These are phyloP conservation scores for Rhododendron simsii DNA, from an alignment of 148 eudicot genomes.

Conservation along the genomic window DNA sequence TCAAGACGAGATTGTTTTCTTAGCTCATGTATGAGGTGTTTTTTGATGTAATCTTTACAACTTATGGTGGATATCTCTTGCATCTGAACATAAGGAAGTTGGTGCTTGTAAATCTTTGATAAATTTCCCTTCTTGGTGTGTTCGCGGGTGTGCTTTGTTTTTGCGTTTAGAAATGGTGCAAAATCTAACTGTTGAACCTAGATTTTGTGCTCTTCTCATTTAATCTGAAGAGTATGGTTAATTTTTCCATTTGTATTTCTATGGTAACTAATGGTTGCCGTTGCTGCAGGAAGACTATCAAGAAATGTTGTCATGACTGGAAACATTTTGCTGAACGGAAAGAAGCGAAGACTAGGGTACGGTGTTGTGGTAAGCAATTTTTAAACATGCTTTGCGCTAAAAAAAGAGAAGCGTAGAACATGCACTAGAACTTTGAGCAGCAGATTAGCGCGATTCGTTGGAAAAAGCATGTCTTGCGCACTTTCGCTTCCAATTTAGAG, in stretches of 20 bases:
- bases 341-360: constrained; percentile 54
- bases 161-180: not conserved
- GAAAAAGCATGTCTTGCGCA: not conserved
- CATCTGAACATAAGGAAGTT: no score
- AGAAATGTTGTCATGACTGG: constrained; percentile 79
- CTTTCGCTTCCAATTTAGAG: not conserved
- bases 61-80: no score
- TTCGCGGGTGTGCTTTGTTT: not conserved
- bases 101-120: not conserved
- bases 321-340: constrained; percentile 64
- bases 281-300: constrained; percentile 69
- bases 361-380: constrained; percentile 60
- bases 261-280: not conserved
- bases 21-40: no score
- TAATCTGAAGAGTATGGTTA: not conserved
- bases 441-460: not conserved
- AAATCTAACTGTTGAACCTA: not conserved
- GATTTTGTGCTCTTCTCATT: not conserved
- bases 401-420: not conserved
- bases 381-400: not conserved
- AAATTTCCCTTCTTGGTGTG: not conserved
- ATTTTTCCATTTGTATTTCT: not conserved
- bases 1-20: not conserved
- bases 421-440: not conserved
- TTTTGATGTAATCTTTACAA: no score